Evolutionary conservation across 2,329 filamentous ascomycete species (phyloP).

Genomic region (Ophiosphaerella narmari): DNA sequence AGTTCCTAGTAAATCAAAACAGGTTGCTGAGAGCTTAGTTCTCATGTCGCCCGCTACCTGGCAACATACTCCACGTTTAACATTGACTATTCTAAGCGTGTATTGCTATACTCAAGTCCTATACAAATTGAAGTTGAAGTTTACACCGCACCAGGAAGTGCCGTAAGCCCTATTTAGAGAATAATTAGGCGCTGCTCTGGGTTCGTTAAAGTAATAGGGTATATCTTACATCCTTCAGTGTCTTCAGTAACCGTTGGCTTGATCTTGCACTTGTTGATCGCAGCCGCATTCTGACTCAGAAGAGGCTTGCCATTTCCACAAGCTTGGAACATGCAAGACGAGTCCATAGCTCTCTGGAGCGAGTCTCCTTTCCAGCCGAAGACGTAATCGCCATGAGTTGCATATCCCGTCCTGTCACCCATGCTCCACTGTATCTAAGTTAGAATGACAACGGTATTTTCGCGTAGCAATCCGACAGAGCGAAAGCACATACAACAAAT

Average conservation of each 20-base stretch:
- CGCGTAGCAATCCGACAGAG: slow-evolving; percentile 37
- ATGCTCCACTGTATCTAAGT: slow-evolving; percentile 29
- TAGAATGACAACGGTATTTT: slow-evolving; percentile 18
- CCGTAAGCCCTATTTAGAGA: neutral
- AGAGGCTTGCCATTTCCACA: slow-evolving; percentile 10
- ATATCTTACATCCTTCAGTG: slow-evolving; percentile 11
- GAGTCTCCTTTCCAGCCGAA: slow-evolving; percentile 57
- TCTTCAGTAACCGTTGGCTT: slow-evolving; percentile 11
- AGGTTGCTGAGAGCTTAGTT: too few species aligned
- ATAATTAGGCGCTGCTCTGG: neutral
- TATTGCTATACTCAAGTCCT: neutral
- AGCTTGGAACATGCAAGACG: slow-evolving; percentile 21
- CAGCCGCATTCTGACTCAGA: slow-evolving; percentile 8
- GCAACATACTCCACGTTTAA: too few species aligned
- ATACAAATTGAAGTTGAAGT: neutral
- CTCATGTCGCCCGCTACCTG: too few species aligned
- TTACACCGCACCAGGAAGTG: slow-evolving; percentile 1
- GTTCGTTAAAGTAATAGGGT: neutral
- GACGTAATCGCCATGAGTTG: slow-evolving; percentile 58
- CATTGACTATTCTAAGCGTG: too few species aligned
- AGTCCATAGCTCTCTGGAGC: slow-evolving; percentile 46
- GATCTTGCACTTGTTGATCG: slow-evolving; percentile 11
- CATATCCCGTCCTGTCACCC: slow-evolving; percentile 45
- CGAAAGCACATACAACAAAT: slow-evolving; percentile 8
- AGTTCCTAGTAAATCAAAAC: too few species aligned